Base-by-base conservation (phyloP, 2,329 filamentous ascomycete species). In the Sphaerostilbella broomeana region DNA sequence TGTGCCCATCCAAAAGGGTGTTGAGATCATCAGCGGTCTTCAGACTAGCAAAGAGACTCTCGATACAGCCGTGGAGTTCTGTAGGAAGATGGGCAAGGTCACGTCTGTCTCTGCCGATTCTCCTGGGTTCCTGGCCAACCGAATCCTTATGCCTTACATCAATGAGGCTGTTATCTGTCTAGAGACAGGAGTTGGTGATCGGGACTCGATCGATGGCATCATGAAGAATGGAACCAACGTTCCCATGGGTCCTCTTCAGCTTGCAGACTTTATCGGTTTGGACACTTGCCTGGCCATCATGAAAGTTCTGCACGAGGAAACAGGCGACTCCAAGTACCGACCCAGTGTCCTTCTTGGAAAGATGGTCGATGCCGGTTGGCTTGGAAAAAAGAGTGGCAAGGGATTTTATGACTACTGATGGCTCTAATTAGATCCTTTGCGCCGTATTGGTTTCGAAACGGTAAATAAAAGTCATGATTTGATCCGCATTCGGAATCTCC, bases 221-320 rank as follows among this genome's bases (percentile, higher is more conserved):
- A 98, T 98, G 92, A 97, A 95, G 76, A 95, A 95, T 53, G 92
- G 92, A 32, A 98, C 92, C 16, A 95, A 95, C 58, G 92, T 98
- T 27, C 92, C 92, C 17, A 98, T 98, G 92, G 92, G 92, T 0
- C 92, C 92, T 8, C 70, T 98, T 49, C 82, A 88, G 55, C 67
- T 98, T 53, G 92, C 92, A 3, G 92, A 98, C 63, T 98, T 98
- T 56, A 97, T 98, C 55, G 92, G 92, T 6, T 72, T 98, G 30
- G 92, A 98, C 60, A 98, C 92, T 0, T 98, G 92, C 58, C 68
- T 97, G 46, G 81, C 90, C 16, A 98, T 98, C 56, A 98, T 98
- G 92, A 88, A 85, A 64, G 92, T 97, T 4, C 64, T 98, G 55
- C 80, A 97, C 58, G 72, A 78, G 44, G 89, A 97, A 69, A 92